Evolutionary conservation across 2,329 filamentous ascomycete genomes (phyloP).

Genomic region (Coniochaeta sp.): DNA sequence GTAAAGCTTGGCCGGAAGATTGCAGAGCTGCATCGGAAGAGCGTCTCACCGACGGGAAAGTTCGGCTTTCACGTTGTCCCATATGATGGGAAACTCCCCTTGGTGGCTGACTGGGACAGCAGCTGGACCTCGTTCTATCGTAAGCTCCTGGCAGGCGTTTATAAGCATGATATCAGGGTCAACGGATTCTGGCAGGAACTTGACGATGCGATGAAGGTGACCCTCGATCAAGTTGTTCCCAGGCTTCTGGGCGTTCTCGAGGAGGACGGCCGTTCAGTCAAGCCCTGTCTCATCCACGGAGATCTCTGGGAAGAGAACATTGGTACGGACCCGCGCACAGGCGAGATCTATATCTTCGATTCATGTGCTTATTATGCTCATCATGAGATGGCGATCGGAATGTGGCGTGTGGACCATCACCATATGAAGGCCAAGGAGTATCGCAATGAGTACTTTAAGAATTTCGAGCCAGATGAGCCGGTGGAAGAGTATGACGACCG

Average conservation of each 20-base stretch:
- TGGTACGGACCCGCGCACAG: slow-evolving; percentile 20
- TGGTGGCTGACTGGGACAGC: slow-evolving; percentile 23
- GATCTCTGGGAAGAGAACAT: slow-evolving; percentile 33
- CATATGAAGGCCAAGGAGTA: background rate
- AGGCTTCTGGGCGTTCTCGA: slow-evolving; percentile 17
- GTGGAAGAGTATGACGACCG: slow-evolving; percentile 4
- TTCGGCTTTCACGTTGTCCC: slow-evolving; percentile 28
- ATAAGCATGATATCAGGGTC: slow-evolving; percentile 17
- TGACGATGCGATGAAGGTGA: slow-evolving; percentile 11
- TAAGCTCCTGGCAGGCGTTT: slow-evolving; percentile 20
- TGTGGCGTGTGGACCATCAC: slow-evolving; percentile 17
- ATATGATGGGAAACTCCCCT: slow-evolving; percentile 19
- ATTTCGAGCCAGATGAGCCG: slow-evolving; percentile 3
- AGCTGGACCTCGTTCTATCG: slow-evolving; percentile 31
- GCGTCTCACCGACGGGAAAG: slow-evolving; percentile 17
- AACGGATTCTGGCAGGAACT: slow-evolving; percentile 24
- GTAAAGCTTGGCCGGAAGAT: slow-evolving; percentile 6
- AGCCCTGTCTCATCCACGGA: slow-evolving; percentile 26
- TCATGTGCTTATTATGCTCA: slow-evolving; percentile 29
- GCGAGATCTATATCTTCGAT: slow-evolving; percentile 26
- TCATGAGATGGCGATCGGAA: slow-evolving; percentile 27
- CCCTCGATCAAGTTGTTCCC: slow-evolving; percentile 22
- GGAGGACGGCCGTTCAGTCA: slow-evolving; percentile 14
- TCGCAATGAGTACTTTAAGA: slow-evolving; percentile 1
- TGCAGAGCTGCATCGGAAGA: slow-evolving; percentile 9